These are phyloP conservation scores for Camellia lanceoleosa DNA, from an alignment of 148 eudicot genomes.

Conservation along the genomic window DNA sequence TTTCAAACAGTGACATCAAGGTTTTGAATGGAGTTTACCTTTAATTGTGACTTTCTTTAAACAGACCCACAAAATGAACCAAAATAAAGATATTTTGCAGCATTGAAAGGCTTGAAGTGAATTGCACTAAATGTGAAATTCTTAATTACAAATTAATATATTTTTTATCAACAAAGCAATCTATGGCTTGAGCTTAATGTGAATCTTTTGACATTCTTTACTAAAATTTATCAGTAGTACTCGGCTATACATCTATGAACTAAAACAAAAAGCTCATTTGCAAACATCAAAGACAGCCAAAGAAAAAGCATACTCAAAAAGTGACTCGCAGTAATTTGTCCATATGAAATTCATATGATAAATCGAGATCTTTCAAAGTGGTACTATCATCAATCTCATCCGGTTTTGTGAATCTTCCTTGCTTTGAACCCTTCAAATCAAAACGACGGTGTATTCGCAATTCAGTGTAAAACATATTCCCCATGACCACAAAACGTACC, in stretches of 20 bases:
- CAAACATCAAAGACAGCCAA: neutral
- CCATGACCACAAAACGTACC: conserved; percentile 97
- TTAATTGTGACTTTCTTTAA: no score
- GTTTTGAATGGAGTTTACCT: no score
- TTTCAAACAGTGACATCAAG: no score
- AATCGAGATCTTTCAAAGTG: conserved; percentile 87
- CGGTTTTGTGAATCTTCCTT: conserved; percentile 71
- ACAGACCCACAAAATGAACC: no score
- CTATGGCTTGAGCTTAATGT: no score
- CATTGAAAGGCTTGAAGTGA: no score
- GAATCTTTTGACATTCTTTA: no score
- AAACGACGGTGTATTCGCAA: conserved; percentile 83
- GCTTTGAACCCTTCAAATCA: conserved; percentile 86
- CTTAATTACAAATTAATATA: no score
- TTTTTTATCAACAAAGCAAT: no score
- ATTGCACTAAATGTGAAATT: no score
- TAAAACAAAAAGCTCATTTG: neutral
- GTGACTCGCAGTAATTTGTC: conserved; percentile 68
- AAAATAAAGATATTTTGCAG: no score
- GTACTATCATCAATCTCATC: conserved; percentile 53
- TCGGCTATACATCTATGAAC: neutral
- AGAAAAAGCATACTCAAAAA: conserved; percentile 54
- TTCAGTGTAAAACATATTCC: conserved; percentile 94
- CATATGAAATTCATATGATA: conserved; percentile 78
- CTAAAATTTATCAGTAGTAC: no score